phyloP scores from a whole-genome alignment of 2,329 filamentous ascomycete genomes.

The Cordyceps militaris region DNA sequence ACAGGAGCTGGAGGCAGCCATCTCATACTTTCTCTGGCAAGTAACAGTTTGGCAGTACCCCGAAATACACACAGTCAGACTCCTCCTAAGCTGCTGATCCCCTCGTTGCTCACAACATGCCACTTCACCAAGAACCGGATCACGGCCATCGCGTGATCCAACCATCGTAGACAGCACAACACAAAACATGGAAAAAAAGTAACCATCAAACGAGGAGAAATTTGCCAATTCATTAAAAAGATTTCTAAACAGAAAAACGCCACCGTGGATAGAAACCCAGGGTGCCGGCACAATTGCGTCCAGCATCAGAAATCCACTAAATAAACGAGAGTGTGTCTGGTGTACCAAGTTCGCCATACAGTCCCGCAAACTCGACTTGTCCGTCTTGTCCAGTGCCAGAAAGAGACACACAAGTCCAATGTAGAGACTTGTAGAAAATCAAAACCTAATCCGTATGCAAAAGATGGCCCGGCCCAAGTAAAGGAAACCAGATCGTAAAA shows the following conservation, averaged over 20 bases:
- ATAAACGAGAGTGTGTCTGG: conserved; percentile 7
- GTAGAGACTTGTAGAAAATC: neutral
- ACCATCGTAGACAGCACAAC: too few relatives aligned
- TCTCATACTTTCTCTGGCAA: too few relatives aligned
- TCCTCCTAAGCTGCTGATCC: too few relatives aligned
- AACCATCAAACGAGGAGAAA: neutral
- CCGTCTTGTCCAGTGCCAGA: neutral
- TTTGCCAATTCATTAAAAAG: conserved; percentile 7
- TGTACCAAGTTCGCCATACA: neutral
- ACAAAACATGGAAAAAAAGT: neutral
- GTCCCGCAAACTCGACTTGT: neutral
- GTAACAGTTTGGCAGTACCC: too few relatives aligned
- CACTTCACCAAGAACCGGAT: neutral
- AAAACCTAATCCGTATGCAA: conserved; percentile 3
- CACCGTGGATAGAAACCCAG: neutral
- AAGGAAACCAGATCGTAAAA: neutral
- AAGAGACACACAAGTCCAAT: neutral
- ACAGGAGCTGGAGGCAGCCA: too few relatives aligned
- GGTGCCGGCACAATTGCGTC: neutral
- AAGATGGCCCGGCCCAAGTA: neutral
- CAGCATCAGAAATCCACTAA: neutral
- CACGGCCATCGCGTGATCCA: too few relatives aligned
- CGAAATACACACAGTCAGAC: too few relatives aligned
- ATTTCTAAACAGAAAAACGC: neutral
- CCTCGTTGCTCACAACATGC: neutral